These are phyloP conservation scores for Rubus parviflorus DNA, from an alignment of 306 rosid species.

Conservation along the genomic window DNA sequence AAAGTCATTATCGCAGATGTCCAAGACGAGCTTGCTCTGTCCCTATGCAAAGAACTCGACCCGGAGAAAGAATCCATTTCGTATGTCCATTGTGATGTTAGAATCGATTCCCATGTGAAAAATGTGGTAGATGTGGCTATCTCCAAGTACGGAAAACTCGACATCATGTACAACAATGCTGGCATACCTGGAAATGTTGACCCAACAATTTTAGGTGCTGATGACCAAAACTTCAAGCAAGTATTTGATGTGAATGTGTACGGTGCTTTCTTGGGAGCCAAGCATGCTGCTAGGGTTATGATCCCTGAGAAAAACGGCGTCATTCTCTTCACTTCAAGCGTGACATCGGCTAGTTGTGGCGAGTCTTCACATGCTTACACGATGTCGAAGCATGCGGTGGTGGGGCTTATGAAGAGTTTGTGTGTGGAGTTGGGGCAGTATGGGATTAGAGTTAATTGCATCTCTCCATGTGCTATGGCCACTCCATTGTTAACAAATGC, in stretches of 20 bases:
- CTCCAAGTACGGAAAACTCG: constrained; percentile 52
- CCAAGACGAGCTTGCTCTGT: constrained; percentile 58
- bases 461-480: constrained; percentile 50
- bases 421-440: constrained; percentile 57
- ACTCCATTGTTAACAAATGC: constrained; percentile 46
- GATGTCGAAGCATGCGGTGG: constrained; percentile 61
- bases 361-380: constrained; percentile 51
- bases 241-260: constrained; percentile 58
- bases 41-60: constrained; percentile 42
- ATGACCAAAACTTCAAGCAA: constrained; percentile 39
- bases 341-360: constrained; percentile 38
- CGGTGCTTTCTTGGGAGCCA: constrained; percentile 68
- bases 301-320: constrained; percentile 47
- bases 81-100: constrained; percentile 62
- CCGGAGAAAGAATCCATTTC: constrained; percentile 1
- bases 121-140: constrained; percentile 47
- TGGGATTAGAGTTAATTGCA: constrained; percentile 68
- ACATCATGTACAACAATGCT: constrained; percentile 72
- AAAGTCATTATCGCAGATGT: constrained; percentile 63
- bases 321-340: constrained; percentile 62
- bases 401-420: constrained; percentile 61
- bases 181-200: constrained; percentile 40
- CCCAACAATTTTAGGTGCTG: constrained; percentile 16
- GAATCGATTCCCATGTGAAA: constrained; percentile 46
- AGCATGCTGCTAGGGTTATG: constrained; percentile 67